phyloP scores from a whole-genome alignment of 352 stramenopile species.

The Phytophthora tentaculata region DNA sequence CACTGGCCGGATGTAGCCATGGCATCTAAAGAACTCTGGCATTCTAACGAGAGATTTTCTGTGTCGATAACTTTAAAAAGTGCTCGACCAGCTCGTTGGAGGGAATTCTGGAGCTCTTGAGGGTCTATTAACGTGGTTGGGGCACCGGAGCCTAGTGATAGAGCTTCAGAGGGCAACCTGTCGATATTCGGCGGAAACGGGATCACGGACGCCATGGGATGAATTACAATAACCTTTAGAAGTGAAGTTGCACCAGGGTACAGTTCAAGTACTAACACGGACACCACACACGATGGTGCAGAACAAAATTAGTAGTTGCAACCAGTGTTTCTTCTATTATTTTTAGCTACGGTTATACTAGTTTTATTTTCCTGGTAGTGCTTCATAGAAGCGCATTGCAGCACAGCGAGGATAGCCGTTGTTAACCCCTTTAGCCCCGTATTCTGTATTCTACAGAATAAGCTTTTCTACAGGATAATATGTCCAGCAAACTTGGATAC shows the following conservation, averaged over 20 bases:
- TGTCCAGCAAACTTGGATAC: neutral
- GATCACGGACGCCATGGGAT: conserved; percentile 1
- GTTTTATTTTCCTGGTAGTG: too few species aligned
- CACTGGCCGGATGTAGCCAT: conserved; percentile 1
- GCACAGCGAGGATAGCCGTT: too few species aligned
- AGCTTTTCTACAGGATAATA: too few species aligned
- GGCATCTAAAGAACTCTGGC: neutral
- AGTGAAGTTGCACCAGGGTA: too few species aligned
- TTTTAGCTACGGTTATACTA: too few species aligned
- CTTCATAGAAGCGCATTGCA: too few species aligned
- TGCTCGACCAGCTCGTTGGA: conserved; percentile 4
- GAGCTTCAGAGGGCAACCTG: neutral
- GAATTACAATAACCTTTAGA: too few species aligned
- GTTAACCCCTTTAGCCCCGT: neutral
- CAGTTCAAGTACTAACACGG: too few species aligned
- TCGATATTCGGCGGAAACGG: neutral
- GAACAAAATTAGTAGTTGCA: too few species aligned
- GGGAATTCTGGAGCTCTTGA: conserved; percentile 1
- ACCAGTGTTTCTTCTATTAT: too few species aligned
- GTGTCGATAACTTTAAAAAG: neutral
- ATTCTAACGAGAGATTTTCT: neutral
- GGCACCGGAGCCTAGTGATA: neutral
- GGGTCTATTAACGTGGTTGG: neutral
- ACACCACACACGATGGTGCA: too few species aligned
- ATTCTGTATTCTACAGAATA: too few species aligned